These are phyloP conservation scores for Nannizziopsis arthrosporioides DNA, from an alignment of 2,329 filamentous ascomycete genomes.

Conservation along the genomic window DNA sequence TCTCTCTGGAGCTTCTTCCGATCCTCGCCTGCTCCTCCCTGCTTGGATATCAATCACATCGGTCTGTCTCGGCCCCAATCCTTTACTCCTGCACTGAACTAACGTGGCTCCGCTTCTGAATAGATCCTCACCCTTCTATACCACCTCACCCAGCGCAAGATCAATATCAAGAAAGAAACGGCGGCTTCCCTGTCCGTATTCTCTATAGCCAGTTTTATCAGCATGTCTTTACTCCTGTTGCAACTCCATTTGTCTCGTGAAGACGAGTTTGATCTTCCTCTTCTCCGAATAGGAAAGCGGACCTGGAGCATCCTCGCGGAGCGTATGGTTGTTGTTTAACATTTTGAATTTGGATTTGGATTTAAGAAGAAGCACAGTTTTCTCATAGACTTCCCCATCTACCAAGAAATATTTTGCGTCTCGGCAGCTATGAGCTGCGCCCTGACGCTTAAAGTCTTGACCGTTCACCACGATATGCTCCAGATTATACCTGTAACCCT, in stretches of 20 bases:
- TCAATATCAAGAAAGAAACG: conserved; percentile 69
- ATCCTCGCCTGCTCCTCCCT: conserved; percentile 59
- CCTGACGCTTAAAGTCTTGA: too few relatives aligned
- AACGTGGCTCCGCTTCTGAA: background rate
- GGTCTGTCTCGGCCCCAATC: conserved; percentile 34
- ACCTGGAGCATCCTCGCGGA: conserved; percentile 29
- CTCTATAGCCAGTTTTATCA: conserved; percentile 63
- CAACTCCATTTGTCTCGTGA: conserved; percentile 54
- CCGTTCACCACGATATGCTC: too few relatives aligned
- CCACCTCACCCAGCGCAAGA: conserved; percentile 64
- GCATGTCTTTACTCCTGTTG: conserved; percentile 56
- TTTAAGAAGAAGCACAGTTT: too few relatives aligned
- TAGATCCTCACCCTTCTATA: conserved; percentile 63
- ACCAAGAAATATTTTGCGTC: too few relatives aligned
- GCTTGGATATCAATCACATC: conserved; percentile 70
- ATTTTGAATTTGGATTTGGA: too few relatives aligned
- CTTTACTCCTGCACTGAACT: background rate
- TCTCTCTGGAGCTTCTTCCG: conserved; percentile 56
- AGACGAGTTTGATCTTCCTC: conserved; percentile 50
- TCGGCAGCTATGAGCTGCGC: too few relatives aligned
- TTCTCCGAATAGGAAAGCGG: conserved; percentile 40
- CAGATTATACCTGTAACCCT: too few relatives aligned
- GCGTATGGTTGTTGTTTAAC: conserved; percentile 13
- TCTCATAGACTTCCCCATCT: too few relatives aligned
- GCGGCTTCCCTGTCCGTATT: conserved; percentile 66